These are phyloP conservation scores for Rickenella mellea DNA, from an alignment of 768 basidiomycete species.

Conservation along the genomic window DNA sequence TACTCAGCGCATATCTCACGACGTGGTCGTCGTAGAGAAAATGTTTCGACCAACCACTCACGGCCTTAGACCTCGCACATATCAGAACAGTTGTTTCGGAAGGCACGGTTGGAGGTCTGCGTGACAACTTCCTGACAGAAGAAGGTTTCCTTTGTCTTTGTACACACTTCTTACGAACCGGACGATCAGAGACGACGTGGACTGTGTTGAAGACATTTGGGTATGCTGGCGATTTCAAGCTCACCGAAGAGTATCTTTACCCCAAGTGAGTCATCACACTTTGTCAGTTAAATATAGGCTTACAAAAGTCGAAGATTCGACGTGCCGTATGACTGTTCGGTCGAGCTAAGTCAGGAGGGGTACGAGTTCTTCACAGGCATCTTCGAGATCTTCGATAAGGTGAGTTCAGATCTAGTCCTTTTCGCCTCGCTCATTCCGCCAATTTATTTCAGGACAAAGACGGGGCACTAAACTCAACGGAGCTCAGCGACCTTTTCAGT, in stretches of 20 bases:
- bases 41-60: slow-evolving; percentile 91
- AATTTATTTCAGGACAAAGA: slow-evolving; percentile 68
- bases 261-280: slow-evolving; percentile 59
- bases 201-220: slow-evolving; percentile 91
- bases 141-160: slow-evolving; percentile 90
- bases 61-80: slow-evolving; percentile 90
- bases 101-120: slow-evolving; percentile 67
- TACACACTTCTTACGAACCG: slow-evolving; percentile 93
- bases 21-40: slow-evolving; percentile 50
- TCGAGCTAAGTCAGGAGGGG: slow-evolving; percentile 87
- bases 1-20: background rate
- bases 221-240: slow-evolving; percentile 86
- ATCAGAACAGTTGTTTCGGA: slow-evolving; percentile 86
- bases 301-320: slow-evolving; percentile 57
- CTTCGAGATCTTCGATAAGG: slow-evolving; percentile 94
- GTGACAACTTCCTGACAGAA: slow-evolving; percentile 78
- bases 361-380: slow-evolving; percentile 97
- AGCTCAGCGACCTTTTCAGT: slow-evolving; percentile 83
- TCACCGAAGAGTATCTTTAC: slow-evolving; percentile 79
- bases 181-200: slow-evolving; percentile 96
- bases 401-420: slow-evolving; percentile 14
- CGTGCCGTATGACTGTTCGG: slow-evolving; percentile 87
- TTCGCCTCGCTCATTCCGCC: background rate
- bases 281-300: slow-evolving; percentile 8
- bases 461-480: slow-evolving; percentile 75